Evolutionary conservation across 163 green algal species (phyloP), one percentile per base, ranked within the genome.

Genomic region (Trebouxia gelatinosa): DNA sequence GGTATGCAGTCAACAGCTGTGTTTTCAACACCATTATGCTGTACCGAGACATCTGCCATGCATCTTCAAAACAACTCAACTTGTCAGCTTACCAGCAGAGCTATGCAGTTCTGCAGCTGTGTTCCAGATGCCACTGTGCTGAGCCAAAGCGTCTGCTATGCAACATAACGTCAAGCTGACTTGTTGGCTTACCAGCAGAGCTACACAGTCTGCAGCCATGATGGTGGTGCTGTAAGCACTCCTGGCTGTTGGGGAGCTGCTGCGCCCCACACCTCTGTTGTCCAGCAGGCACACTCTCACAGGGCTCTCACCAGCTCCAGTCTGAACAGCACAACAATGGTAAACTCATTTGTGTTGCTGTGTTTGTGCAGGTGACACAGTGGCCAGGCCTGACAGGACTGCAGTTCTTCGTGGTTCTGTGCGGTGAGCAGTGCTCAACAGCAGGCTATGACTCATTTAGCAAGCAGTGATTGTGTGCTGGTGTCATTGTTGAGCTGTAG

Each of bases 251-350:
- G 86, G 88, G 6, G 39, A 81, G 75, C 64, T 82, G 79, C 83
- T 90, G 35, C 61, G 58, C 37, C 89, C 89, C 2, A 93, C 84
- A 5, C 89, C 89, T 17, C 89, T 75, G 78, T 92, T 92, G 80
- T 92, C 87, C 35, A 91, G 39, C 4, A 90, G 46, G 9, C 78
- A 83, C 32, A 88, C 74, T 26, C 83, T 67, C 26, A 89, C 64
- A 26, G 62, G 61, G 19, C 43, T 16, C 59, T 64, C 40, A 34
- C 19, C 29, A 6, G 68, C 19, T 16, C 7, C 75, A n/a, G 26
- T 43, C 59, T 78, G 34, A 35, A 7, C 26, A 72, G 58, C 50
- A 46, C 43, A 7, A 65, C 28, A 46, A 68, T 82, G 31, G 66
- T 50, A 31, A 68, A 68, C 78, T 40, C 51, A 58, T 57, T 31